Percentiles rank a stretch among this genome's conserved stretches.
phyloP scores from a whole-genome alignment of 1,284 basidiomycete species.

The Exobasidium rhododendri region DNA sequence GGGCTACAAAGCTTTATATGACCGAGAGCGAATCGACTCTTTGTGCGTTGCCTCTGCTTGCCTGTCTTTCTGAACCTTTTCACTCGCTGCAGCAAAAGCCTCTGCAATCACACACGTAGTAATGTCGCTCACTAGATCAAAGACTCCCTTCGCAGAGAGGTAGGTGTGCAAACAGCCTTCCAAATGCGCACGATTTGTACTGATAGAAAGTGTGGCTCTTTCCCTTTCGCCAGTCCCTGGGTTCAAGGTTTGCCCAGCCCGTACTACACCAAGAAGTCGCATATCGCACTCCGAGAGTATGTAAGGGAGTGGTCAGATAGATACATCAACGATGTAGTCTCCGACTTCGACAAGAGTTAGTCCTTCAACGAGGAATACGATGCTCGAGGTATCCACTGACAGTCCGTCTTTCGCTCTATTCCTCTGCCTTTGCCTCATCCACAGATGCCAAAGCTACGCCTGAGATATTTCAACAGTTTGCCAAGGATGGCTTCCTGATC shows the following conservation, averaged over 20 bases:
- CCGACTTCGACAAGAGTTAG: slow-evolving; percentile 15
- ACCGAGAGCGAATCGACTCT: too few species aligned
- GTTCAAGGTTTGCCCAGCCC: slow-evolving; percentile 8
- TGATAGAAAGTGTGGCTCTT: neutral
- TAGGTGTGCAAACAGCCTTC: neutral
- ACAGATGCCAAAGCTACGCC: slow-evolving; percentile 17
- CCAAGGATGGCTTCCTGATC: slow-evolving; percentile 40
- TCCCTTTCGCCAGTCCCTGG: slow-evolving; percentile 3
- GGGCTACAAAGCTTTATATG: too few species aligned
- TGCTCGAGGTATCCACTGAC: neutral
- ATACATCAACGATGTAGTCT: slow-evolving; percentile 5
- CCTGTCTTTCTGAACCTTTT: too few species aligned
- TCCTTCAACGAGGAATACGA: neutral
- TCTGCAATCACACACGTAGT: too few species aligned
- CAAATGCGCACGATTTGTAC: neutral
- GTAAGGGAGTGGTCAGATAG: slow-evolving; percentile 9
- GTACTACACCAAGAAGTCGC: slow-evolving; percentile 13
- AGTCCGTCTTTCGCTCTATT: neutral
- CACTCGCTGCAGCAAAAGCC: too few species aligned
- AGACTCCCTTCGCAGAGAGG: slow-evolving; percentile 12
- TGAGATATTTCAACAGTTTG: slow-evolving; percentile 30
- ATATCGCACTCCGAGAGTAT: slow-evolving; percentile 10
- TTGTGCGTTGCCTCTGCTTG: too few species aligned
- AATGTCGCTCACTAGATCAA: slow-evolving; percentile 12
- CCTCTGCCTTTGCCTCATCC: neutral